Conservation (phyloP, 768 basidiomycete species). For the Cystofilobasidium ferigula region DNA sequence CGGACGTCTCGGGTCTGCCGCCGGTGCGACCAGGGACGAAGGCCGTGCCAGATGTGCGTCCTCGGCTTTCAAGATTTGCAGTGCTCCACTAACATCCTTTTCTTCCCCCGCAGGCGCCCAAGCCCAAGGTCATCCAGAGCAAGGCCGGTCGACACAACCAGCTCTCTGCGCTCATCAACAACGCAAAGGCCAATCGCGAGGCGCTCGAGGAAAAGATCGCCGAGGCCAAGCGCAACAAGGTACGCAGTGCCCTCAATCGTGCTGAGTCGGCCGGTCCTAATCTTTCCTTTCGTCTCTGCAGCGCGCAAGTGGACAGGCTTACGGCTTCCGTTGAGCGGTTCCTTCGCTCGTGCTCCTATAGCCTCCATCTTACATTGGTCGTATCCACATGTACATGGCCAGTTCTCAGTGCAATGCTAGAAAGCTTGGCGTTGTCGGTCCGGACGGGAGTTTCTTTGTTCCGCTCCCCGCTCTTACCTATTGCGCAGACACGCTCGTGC, state of each 20-base stretch:
- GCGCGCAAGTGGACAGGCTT: constrained; percentile 14
- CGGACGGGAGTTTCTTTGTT: too few relatives aligned
- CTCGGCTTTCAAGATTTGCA: background rate
- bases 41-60: background rate
- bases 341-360: too few relatives aligned
- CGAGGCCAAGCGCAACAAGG: constrained; percentile 26
- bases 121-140: background rate
- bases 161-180: constrained; percentile 25
- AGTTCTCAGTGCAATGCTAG: too few relatives aligned
- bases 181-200: constrained; percentile 21
- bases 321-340: constrained; percentile 13
- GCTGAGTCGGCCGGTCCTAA: background rate
- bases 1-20: background rate
- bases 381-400: too few relatives aligned
- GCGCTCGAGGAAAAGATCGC: constrained; percentile 26
- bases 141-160: constrained; percentile 22
- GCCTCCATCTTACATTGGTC: too few relatives aligned
- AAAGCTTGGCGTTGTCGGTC: too few relatives aligned
- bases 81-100: background rate
- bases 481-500: too few relatives aligned
- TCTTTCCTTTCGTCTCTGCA: background rate
- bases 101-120: background rate
- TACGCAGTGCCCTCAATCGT: background rate
- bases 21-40: background rate
- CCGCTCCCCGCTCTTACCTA: too few relatives aligned